Percentiles rank a stretch among this genome's conserved stretches.
phyloP scores from a whole-genome alignment of 129 eudicot species.

The Gnaphalium uliginosum region DNA sequence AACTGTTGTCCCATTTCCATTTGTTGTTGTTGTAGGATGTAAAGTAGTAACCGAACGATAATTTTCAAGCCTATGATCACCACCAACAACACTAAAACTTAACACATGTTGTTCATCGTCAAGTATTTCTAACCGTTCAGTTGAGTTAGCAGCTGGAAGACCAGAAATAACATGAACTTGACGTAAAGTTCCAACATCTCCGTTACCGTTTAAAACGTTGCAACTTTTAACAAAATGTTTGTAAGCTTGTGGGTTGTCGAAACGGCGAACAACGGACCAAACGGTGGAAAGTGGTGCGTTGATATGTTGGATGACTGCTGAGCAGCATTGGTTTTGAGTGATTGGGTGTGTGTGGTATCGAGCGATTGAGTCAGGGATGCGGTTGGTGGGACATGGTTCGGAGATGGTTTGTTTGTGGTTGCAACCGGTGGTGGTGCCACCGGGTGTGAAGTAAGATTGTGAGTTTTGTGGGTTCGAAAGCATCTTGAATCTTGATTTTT shows the following conservation, averaged over 20 bases:
- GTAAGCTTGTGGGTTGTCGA: conserved; percentile 87
- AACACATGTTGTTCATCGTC: conserved; percentile 78
- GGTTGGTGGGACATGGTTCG: conserved; percentile 18
- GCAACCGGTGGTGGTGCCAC: conserved; percentile 31
- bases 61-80: conserved; percentile 77
- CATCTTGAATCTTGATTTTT: conserved; percentile 34
- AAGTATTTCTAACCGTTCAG: conserved; percentile 72
- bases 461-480: conserved; percentile 50
- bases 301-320: conserved; percentile 69
- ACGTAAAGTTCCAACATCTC: conserved; percentile 69
- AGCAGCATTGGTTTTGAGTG: conserved; percentile 77
- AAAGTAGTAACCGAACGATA: conserved; percentile 77
- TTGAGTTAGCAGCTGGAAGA: conserved; percentile 74
- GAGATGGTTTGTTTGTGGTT: conserved; percentile 12
- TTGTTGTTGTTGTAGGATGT: conserved; percentile 39
- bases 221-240: conserved; percentile 85
- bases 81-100: conserved; percentile 83
- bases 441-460: conserved; percentile 44
- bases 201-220: conserved; percentile 63
- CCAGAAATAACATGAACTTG: conserved; percentile 81
- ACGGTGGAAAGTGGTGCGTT: conserved; percentile 69
- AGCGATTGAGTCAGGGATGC: conserved; percentile 60
- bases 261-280: conserved; percentile 85
- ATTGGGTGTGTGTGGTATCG: conserved; percentile 60
- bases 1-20: conserved; percentile 55